Evolutionary conservation across 2,329 filamentous ascomycete genomes (phyloP).

Genomic region (Macrophomina phaseolina): DNA sequence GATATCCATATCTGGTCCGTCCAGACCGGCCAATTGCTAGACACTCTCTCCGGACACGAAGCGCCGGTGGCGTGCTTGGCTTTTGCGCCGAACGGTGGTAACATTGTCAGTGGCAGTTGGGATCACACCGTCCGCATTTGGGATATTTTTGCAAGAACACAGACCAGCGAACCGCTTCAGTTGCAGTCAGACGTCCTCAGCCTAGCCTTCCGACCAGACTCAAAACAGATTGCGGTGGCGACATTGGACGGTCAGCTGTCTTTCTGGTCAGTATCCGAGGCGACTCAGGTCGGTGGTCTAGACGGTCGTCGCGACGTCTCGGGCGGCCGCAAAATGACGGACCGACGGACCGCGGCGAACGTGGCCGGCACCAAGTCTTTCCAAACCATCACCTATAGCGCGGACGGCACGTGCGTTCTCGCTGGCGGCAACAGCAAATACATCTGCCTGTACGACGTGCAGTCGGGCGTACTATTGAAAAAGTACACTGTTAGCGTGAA

Average conservation of each 20-base stretch:
- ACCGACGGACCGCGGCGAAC: constrained; percentile 90
- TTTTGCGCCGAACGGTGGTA: constrained; percentile 84
- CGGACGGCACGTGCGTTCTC: constrained; percentile 87
- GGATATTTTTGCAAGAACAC: constrained; percentile 92
- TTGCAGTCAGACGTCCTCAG: constrained; percentile 89
- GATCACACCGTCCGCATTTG: constrained; percentile 94
- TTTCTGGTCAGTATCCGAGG: constrained; percentile 92
- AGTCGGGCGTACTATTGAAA: constrained; percentile 87
- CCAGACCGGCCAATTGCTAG: constrained; percentile 92
- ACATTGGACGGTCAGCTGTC: constrained; percentile 92
- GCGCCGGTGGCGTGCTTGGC: constrained; percentile 87
- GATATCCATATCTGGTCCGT: constrained; percentile 99
- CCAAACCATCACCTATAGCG: constrained; percentile 85
- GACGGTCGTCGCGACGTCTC: constrained; percentile 93
- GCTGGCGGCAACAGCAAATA: constrained; percentile 98
- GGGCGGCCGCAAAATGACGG: constrained; percentile 85
- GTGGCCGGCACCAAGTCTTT: constrained; percentile 90
- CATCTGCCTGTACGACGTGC: constrained; percentile 95
- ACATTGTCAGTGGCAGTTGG: constrained; percentile 92
- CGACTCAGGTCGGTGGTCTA: constrained; percentile 81
- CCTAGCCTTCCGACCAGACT: constrained; percentile 87
- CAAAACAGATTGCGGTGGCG: constrained; percentile 86
- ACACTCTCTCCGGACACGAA: constrained; percentile 89
- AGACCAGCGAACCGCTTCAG: constrained; percentile 92
- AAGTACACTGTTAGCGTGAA: constrained; percentile 97